Evolutionary conservation across 2,329 filamentous ascomycete genomes (phyloP), one percentile per base, ranked within the genome.

Genomic region (Aspergillus brunneoviolaceus): DNA sequence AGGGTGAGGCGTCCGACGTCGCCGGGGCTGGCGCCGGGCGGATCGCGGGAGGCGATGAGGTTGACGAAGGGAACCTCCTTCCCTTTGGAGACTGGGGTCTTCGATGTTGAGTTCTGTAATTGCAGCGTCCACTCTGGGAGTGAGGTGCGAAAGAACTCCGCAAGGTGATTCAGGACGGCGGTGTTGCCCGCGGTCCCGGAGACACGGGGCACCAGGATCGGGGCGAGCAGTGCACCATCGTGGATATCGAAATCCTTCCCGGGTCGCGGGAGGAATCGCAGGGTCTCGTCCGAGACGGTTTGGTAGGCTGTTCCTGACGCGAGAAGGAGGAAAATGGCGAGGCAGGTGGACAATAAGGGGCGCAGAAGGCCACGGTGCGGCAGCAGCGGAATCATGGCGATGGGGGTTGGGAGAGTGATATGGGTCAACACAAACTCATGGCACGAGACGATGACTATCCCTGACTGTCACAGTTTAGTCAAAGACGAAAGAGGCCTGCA

Each of bases 71-170:
- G 91, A 0, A 98, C 81, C 6, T 90, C 82, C 57, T 82, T 82
- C 60, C 87, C 82, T 5, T 87, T 87, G 0, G 89, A 91, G 0
- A 85, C 85, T 0, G 94, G 94, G 0, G 94, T 98, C 65, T 83
- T 89, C 29, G 88, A 85, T 0, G 91, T 94, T n/a, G 90, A 92
- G 77, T 98, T 98, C 72, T 99, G 94, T 78, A 91, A 91, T 51
- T 88, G 83, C 49, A 96, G 74, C 5, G 80, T 84, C 95, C 95
- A 99, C 39, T 85, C 79, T 1, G 94, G 92, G 23, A 98, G 85
- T 19, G 87, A 80, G 5, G 80, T 81, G 53, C 77, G 77, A 78
- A 98, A 96, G 83, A 95, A 98, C 73, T 89, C 80, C 70, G 88
- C 85, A 70, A 99, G 92, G 77, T 98, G 94, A 49, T 86, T 82